Conservation (phyloP, 805 yeast genomes). For the Nakazawaea pomicola region DNA sequence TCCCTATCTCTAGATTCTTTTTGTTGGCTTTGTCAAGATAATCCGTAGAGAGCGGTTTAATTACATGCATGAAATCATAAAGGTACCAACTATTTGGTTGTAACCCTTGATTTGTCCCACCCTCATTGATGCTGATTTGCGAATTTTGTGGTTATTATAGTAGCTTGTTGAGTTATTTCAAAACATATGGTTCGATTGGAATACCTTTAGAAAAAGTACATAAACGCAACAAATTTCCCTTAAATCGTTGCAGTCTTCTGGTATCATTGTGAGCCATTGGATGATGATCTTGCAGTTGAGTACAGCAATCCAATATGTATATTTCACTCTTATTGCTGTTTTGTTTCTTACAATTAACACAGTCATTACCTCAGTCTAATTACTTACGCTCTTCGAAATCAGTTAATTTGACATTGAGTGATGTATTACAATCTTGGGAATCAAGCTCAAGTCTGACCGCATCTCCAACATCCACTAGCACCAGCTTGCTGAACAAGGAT, state of each 20-base stretch:
- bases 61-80: too few relatives aligned
- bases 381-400: background rate
- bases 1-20: too few relatives aligned
- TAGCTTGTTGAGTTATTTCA: too few relatives aligned
- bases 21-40: too few relatives aligned
- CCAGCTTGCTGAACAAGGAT: too few relatives aligned
- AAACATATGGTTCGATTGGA: background rate
- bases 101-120: too few relatives aligned
- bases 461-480: too few relatives aligned
- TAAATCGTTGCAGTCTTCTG: background rate
- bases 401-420: background rate
- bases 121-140: too few relatives aligned
- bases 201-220: background rate
- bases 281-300: slow-evolving; percentile 1
- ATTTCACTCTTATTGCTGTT: slow-evolving; percentile 4
- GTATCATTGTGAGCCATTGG: background rate
- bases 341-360: slow-evolving; percentile 3
- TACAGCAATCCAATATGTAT: slow-evolving; percentile 6
- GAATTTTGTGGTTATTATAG: too few relatives aligned
- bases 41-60: too few relatives aligned
- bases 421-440: background rate
- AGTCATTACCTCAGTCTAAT: slow-evolving; percentile 2
- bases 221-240: too few relatives aligned
- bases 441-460: background rate
- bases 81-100: too few relatives aligned